Evolutionary conservation across 2,329 filamentous ascomycete species (phyloP).

Genomic region (Ustulina deusta): DNA sequence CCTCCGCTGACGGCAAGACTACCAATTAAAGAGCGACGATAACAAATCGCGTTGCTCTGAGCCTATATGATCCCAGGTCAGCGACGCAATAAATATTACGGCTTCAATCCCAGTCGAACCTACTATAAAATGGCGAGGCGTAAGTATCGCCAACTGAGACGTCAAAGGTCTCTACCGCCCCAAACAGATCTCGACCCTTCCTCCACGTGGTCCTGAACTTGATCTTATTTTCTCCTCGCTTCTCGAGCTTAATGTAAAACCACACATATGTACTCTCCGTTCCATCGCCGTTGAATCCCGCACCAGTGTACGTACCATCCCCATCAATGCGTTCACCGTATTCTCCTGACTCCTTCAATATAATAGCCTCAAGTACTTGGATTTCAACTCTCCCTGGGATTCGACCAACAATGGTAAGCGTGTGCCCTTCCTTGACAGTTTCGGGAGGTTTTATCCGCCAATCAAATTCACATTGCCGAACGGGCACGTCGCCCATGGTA

Average conservation of each 20-base stretch:
- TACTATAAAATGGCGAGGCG: slow-evolving; percentile 16
- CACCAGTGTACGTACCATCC: neutral
- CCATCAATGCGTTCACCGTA: slow-evolving; percentile 5
- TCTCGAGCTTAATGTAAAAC: neutral
- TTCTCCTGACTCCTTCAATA: neutral
- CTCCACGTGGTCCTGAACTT: slow-evolving; percentile 26
- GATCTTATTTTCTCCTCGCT: neutral
- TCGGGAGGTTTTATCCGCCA: slow-evolving; percentile 14
- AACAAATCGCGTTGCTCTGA: slow-evolving; percentile 13
- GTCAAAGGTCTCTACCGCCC: neutral
- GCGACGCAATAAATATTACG: neutral
- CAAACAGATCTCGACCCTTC: slow-evolving; percentile 1
- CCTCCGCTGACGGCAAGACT: neutral
- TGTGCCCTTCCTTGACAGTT: neutral
- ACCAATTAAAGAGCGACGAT: neutral
- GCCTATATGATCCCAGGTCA: slow-evolving; percentile 10
- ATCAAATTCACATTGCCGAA: neutral
- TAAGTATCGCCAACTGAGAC: neutral
- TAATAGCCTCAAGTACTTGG: slow-evolving; percentile 6
- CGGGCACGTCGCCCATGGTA: slow-evolving; percentile 20
- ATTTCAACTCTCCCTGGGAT: neutral
- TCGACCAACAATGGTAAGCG: slow-evolving; percentile 15
- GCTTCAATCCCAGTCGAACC: neutral
- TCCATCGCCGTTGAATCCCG: slow-evolving; percentile 8
- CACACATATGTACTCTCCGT: slow-evolving; percentile 12